Conservation (phyloP, 257 asterid genomes). For the Henckelia pumila region DNA sequence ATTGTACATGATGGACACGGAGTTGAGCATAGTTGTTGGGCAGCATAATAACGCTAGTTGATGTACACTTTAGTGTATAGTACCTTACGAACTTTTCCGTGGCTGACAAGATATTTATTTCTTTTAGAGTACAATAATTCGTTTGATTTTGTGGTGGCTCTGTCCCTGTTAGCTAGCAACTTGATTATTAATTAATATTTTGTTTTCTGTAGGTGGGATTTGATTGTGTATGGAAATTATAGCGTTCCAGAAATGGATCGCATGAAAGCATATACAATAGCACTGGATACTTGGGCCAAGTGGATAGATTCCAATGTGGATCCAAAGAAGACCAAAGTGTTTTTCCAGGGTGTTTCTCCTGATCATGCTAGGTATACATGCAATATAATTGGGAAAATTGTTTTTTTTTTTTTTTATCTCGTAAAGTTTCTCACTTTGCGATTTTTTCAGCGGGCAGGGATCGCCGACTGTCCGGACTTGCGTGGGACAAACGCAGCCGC, state of each 20-base stretch:
- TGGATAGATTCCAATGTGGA: conserved; percentile 49
- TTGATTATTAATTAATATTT: background rate
- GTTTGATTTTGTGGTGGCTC: no score
- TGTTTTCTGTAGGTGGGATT: conserved; percentile 49
- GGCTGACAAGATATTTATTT: no score
- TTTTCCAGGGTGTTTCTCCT: conserved; percentile 66
- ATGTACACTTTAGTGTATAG: no score
- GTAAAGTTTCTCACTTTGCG: no score
- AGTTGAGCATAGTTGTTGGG: no score
- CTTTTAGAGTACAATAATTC: no score
- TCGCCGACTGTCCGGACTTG: conserved; percentile 12
- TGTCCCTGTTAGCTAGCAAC: no score
- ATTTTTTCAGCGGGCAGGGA: conserved; percentile 15
- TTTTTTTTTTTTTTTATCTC: no score
- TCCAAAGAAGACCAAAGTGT: conserved; percentile 36
- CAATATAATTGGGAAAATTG: no score
- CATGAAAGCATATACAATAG: conserved; percentile 39
- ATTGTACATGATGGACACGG: no score
- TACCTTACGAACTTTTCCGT: no score
- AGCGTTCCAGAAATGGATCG: conserved; percentile 46
- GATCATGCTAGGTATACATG: conserved; percentile 40
- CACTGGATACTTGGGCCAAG: conserved; percentile 48
- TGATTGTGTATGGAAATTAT: conserved; percentile 38
- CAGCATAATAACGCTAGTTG: no score
- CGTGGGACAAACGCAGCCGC: conserved; percentile 26